Evolutionary conservation across 106 monocot genomes (phyloP).

Genomic region (Alisma plantagoaquatica): DNA sequence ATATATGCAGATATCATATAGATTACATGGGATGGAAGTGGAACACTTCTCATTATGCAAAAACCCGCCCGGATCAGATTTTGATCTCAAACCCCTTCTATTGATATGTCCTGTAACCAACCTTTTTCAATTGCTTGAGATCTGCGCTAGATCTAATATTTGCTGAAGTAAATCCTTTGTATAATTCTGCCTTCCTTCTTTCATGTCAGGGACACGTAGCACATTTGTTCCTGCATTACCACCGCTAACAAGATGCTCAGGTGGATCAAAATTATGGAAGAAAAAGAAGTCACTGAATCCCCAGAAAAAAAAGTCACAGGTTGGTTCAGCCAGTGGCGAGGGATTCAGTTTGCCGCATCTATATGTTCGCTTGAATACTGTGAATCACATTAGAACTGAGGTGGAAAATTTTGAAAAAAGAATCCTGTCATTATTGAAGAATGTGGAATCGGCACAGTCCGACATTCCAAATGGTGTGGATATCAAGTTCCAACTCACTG

Average conservation of each 20-base stretch:
- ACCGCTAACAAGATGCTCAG: constrained; percentile 50
- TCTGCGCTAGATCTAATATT: too few relatives aligned
- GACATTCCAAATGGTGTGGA: constrained; percentile 47
- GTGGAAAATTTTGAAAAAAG: constrained; percentile 71
- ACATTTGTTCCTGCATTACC: constrained; percentile 58
- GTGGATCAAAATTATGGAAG: constrained; percentile 25
- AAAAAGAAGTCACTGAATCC: constrained; percentile 49
- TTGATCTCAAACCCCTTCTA: too few relatives aligned
- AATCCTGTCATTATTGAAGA: constrained; percentile 44
- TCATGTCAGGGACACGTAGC: constrained; percentile 46
- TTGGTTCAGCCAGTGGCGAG: constrained; percentile 32
- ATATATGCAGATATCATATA: too few relatives aligned
- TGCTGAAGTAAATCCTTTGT: too few relatives aligned
- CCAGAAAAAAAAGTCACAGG: constrained; percentile 52
- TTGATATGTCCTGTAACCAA: background rate
- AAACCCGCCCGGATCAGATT: too few relatives aligned
- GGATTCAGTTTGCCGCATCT: constrained; percentile 45
- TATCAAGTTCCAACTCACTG: constrained; percentile 46
- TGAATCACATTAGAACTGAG: constrained; percentile 55
- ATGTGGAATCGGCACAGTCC: constrained; percentile 60
- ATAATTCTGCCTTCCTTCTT: background rate
- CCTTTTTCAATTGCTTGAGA: too few relatives aligned
- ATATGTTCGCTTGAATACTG: constrained; percentile 67
- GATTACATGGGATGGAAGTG: too few relatives aligned
- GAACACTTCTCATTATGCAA: too few relatives aligned